Evolutionary conservation across 2,329 filamentous ascomycete species (phyloP).

Genomic region (Aureobasidium namibiae): DNA sequence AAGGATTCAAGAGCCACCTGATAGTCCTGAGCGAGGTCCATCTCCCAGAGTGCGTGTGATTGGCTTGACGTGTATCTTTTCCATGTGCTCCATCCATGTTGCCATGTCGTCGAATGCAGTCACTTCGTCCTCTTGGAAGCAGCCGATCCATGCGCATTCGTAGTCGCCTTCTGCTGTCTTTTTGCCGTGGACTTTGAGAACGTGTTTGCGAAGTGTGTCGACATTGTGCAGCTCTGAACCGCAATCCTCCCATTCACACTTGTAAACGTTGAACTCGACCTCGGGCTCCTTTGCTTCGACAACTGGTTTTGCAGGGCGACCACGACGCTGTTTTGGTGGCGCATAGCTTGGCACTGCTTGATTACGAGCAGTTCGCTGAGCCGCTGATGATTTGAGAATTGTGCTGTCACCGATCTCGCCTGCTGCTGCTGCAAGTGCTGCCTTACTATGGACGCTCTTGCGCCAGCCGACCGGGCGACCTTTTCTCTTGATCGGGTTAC

Average conservation of each 20-base stretch:
- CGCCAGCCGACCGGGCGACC: slow-evolving; percentile 44
- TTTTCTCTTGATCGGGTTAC: slow-evolving; percentile 33
- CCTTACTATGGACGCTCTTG: slow-evolving; percentile 37
- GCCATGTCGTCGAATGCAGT: slow-evolving; percentile 31
- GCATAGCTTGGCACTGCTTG: slow-evolving; percentile 6
- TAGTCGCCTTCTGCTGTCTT: slow-evolving; percentile 27
- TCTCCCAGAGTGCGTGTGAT: slow-evolving; percentile 53
- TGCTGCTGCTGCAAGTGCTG: slow-evolving; percentile 16
- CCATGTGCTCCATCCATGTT: slow-evolving; percentile 44
- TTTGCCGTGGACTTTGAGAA: slow-evolving; percentile 46
- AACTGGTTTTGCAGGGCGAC: background rate
- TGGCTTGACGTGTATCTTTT: slow-evolving; percentile 42
- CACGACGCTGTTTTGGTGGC: background rate
- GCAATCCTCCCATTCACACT: slow-evolving; percentile 52
- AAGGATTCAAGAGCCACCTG: slow-evolving; percentile 42
- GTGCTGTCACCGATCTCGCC: slow-evolving; percentile 14
- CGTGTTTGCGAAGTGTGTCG: slow-evolving; percentile 50
- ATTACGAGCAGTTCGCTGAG: background rate
- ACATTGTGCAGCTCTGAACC: slow-evolving; percentile 53
- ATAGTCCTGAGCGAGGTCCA: slow-evolving; percentile 46
- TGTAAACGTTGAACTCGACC: slow-evolving; percentile 39
- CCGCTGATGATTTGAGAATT: background rate
- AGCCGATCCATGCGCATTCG: slow-evolving; percentile 40
- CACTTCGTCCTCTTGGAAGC: slow-evolving; percentile 22
- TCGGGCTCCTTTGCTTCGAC: slow-evolving; percentile 2